These are phyloP conservation scores for Coniochaeta hoffmannii DNA, from an alignment of 2,329 filamentous ascomycete species.

Conservation along the genomic window DNA sequence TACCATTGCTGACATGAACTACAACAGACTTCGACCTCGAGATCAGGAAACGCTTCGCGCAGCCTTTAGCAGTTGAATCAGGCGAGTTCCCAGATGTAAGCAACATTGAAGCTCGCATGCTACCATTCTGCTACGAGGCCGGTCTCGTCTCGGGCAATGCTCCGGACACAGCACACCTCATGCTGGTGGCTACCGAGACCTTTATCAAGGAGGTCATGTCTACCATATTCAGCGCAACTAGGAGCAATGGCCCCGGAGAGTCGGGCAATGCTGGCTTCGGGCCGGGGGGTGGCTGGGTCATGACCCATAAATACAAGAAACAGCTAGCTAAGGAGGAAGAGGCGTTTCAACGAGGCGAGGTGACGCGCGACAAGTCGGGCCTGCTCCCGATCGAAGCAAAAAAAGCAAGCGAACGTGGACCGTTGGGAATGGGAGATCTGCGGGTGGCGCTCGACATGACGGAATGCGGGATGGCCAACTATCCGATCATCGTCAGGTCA, in stretches of 20 bases:
- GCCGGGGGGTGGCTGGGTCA: slow-evolving; percentile 62
- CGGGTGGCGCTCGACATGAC: slow-evolving; percentile 68
- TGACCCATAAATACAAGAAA: slow-evolving; percentile 69
- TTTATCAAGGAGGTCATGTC: slow-evolving; percentile 61
- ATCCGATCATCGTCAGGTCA: slow-evolving; percentile 65
- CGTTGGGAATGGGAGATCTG: slow-evolving; percentile 71
- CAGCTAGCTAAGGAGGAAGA: slow-evolving; percentile 73
- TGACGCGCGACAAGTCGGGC: slow-evolving; percentile 67
- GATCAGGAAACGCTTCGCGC: slow-evolving; percentile 57
- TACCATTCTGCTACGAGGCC: slow-evolving; percentile 61
- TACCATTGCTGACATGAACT: background rate
- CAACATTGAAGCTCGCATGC: slow-evolving; percentile 56
- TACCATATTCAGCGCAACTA: slow-evolving; percentile 55
- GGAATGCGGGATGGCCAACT: slow-evolving; percentile 68
- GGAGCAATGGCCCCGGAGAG: slow-evolving; percentile 57
- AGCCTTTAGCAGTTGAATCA: slow-evolving; percentile 58
- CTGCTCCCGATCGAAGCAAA: slow-evolving; percentile 76
- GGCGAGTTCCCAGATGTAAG: slow-evolving; percentile 62
- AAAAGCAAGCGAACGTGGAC: slow-evolving; percentile 61
- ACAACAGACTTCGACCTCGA: slow-evolving; percentile 55
- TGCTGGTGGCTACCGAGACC: slow-evolving; percentile 58
- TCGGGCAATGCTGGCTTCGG: slow-evolving; percentile 56
- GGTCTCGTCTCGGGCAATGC: slow-evolving; percentile 53
- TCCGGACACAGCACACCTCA: slow-evolving; percentile 53
- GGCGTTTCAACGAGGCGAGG: slow-evolving; percentile 62